phyloP scores from a whole-genome alignment of 768 basidiomycete species.

The Collybia sp. region DNA sequence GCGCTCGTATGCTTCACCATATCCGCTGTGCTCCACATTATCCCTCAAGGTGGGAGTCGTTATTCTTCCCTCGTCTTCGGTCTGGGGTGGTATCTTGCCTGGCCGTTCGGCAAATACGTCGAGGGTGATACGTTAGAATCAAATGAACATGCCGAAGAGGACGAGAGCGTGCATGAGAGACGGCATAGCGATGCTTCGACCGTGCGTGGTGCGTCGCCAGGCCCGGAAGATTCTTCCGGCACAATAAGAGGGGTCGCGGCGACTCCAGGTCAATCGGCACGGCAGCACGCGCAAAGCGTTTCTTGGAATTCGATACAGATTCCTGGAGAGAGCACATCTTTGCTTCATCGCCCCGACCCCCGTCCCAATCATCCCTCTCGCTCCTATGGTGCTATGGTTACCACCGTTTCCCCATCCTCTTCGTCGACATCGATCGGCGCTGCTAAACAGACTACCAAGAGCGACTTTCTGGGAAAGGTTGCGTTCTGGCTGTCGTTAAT shows the following conservation, averaged over 20 bases:
- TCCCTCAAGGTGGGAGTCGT: constrained; percentile 77
- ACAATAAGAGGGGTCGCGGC: constrained; percentile 27
- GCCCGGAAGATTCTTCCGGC: constrained; percentile 9
- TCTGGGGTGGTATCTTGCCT: constrained; percentile 92
- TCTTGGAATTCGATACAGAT: constrained; percentile 37
- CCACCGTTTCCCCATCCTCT: constrained; percentile 24
- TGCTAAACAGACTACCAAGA: constrained; percentile 26
- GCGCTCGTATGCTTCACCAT: constrained; percentile 63
- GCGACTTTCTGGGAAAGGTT: constrained; percentile 62
- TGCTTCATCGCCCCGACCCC: constrained; percentile 28
- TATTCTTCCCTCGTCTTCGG: constrained; percentile 89
- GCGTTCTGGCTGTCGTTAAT: constrained; percentile 80
- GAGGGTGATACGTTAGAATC: constrained; percentile 59
- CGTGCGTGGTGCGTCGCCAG: constrained; percentile 28
- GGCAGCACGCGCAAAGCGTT: constrained; percentile 36
- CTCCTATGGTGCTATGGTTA: constrained; percentile 66
- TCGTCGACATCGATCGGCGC: constrained; percentile 24
- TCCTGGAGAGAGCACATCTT: constrained; percentile 43
- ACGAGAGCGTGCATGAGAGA: constrained; percentile 23
- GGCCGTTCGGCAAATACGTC: constrained; percentile 99
- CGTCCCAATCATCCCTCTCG: constrained; percentile 26
- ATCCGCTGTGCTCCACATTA: constrained; percentile 61
- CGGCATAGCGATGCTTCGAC: constrained; percentile 28
- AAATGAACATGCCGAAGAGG: constrained; percentile 32
- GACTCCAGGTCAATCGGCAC: constrained; percentile 29